Evolutionary conservation across 495 filamentous ascomycete species (phyloP).

Genomic region (Amphirosellinia nigrospora): DNA sequence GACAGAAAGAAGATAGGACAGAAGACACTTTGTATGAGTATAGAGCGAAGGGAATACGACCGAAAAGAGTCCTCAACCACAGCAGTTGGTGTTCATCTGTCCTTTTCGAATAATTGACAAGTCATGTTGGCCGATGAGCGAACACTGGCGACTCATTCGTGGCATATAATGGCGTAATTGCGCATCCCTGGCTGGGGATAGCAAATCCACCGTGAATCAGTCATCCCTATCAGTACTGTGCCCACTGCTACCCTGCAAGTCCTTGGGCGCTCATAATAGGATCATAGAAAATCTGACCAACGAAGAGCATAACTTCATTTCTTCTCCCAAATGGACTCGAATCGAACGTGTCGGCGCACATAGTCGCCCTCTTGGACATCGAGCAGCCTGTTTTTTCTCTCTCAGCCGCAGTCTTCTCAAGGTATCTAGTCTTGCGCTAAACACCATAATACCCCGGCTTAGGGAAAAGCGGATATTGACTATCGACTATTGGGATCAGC

Average conservation of each 20-base stretch:
- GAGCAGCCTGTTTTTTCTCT: background rate
- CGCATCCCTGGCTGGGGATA: background rate
- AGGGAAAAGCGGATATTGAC: background rate
- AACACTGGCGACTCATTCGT: slow-evolving; percentile 5
- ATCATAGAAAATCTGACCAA: slow-evolving; percentile 1
- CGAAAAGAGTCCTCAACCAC: background rate
- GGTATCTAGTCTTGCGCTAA: background rate
- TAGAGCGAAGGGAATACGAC: background rate
- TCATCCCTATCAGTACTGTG: slow-evolving; percentile 4
- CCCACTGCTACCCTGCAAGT: slow-evolving; percentile 3
- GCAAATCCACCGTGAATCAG: slow-evolving; percentile 11
- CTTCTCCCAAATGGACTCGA: background rate
- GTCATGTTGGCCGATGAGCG: slow-evolving; percentile 3
- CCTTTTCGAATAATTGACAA: background rate
- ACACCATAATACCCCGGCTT: background rate
- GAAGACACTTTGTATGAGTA: background rate
- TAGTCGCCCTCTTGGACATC: background rate
- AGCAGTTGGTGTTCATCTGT: background rate
- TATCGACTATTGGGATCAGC: slow-evolving; percentile 21
- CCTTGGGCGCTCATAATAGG: background rate
- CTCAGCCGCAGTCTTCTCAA: background rate
- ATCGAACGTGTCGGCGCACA: background rate
- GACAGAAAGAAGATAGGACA: background rate
- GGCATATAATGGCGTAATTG: slow-evolving; percentile 2
- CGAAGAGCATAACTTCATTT: slow-evolving; percentile 2